phyloP scores from a whole-genome alignment of 2,329 filamentous ascomycete genomes.

The Parafenestella ontariensis region DNA sequence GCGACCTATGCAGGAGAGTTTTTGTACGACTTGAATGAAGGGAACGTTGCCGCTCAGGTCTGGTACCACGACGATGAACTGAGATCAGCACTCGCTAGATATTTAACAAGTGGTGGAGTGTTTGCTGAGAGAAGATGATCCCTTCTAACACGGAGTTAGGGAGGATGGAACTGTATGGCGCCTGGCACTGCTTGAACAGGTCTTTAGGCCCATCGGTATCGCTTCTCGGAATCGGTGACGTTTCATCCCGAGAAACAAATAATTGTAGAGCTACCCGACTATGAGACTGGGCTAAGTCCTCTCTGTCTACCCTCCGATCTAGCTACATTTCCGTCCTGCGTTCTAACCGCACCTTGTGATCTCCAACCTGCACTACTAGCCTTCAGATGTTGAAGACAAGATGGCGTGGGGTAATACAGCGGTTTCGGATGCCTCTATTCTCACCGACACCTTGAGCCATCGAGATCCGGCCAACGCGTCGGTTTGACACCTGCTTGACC shows the following conservation, averaged over 20 bases:
- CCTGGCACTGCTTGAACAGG: background rate
- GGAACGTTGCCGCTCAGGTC: background rate
- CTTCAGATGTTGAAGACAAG: too few relatives aligned
- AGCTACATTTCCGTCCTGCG: too few relatives aligned
- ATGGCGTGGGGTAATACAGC: background rate
- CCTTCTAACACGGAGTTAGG: background rate
- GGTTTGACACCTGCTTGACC: background rate
- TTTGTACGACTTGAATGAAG: background rate
- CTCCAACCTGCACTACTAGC: background rate
- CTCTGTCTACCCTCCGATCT: too few relatives aligned
- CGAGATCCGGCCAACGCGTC: background rate
- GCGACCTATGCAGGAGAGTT: background rate
- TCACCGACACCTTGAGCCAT: background rate
- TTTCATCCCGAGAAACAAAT: too few relatives aligned
- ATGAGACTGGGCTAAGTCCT: too few relatives aligned
- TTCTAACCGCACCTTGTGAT: too few relatives aligned
- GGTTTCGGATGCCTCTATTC: background rate
- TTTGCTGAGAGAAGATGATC: background rate
- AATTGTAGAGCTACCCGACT: too few relatives aligned
- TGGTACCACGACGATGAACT: background rate
- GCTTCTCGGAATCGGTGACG: too few relatives aligned
- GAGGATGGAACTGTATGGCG: background rate
- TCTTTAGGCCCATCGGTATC: too few relatives aligned
- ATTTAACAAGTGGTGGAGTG: background rate
- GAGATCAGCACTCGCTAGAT: background rate